These are phyloP conservation scores for Gyromitra esculenta DNA, from an alignment of 2,329 filamentous ascomycete species.

Conservation along the genomic window DNA sequence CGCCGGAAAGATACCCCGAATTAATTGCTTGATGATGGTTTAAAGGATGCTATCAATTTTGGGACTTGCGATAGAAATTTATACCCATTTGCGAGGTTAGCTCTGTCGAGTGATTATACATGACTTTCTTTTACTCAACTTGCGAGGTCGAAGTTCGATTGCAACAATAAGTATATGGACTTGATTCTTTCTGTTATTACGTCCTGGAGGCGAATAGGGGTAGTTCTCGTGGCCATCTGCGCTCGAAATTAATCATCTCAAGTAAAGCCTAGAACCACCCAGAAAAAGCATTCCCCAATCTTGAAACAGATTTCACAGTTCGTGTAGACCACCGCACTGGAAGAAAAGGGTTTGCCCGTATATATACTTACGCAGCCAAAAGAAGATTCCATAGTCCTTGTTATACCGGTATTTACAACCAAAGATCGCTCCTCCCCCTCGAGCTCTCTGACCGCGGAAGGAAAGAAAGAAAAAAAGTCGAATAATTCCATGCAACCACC, in stretches of 20 bases:
- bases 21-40: background rate
- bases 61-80: background rate
- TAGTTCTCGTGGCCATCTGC: background rate
- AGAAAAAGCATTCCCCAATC: background rate
- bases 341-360: background rate
- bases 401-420: constrained; percentile 37
- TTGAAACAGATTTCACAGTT: background rate
- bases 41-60: background rate
- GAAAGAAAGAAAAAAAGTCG: constrained; percentile 28
- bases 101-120: constrained; percentile 2
- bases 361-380: background rate
- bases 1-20: background rate
- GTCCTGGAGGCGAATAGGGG: background rate
- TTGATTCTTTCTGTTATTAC: background rate
- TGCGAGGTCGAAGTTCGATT: background rate
- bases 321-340: background rate
- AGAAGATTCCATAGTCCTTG: constrained; percentile 2
- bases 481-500: constrained; percentile 1
- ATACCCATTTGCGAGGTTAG: background rate
- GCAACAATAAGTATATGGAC: background rate
- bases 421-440: background rate
- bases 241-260: background rate
- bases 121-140: background rate
- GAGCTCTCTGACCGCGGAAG: background rate
- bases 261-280: background rate